These are phyloP conservation scores for Monosporascus cannonballus DNA, from an alignment of 2,329 filamentous ascomycete species.

Conservation along the genomic window DNA sequence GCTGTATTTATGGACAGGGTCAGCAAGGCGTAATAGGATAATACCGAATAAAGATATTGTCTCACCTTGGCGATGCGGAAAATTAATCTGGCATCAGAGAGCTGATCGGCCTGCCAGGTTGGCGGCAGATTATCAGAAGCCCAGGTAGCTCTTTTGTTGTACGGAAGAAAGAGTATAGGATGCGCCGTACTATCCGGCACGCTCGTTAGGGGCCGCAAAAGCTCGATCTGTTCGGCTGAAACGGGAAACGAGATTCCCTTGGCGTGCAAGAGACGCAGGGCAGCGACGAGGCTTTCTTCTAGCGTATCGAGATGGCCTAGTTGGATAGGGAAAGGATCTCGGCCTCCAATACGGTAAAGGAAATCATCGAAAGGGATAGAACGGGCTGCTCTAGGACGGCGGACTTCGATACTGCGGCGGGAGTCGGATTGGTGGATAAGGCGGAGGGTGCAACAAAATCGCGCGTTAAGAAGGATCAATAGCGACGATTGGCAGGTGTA, in stretches of 20 bases:
- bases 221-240: constrained; percentile 1
- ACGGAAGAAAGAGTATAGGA: constrained; percentile 1
- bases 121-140: constrained; percentile 2
- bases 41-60: neutral
- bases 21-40: constrained; percentile 1
- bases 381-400: too few species aligned
- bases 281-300: constrained; percentile 3
- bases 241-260: constrained; percentile 3
- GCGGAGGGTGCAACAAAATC: too few species aligned
- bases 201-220: neutral
- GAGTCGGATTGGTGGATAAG: too few species aligned
- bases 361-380: too few species aligned
- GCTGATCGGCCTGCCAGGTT: constrained; percentile 6
- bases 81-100: constrained; percentile 1
- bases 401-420: too few species aligned
- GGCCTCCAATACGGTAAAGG: too few species aligned
- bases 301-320: constrained; percentile 5
- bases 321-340: too few species aligned
- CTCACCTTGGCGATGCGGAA: constrained; percentile 5
- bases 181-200: neutral
- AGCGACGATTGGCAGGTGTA: too few species aligned
- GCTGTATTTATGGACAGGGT: constrained; percentile 1
- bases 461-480: too few species aligned
- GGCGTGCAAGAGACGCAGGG: constrained; percentile 2
- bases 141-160: constrained; percentile 5